These are phyloP conservation scores for Vigna reflexopilosa DNA, from an alignment of 306 rosid species.

Conservation along the genomic window DNA sequence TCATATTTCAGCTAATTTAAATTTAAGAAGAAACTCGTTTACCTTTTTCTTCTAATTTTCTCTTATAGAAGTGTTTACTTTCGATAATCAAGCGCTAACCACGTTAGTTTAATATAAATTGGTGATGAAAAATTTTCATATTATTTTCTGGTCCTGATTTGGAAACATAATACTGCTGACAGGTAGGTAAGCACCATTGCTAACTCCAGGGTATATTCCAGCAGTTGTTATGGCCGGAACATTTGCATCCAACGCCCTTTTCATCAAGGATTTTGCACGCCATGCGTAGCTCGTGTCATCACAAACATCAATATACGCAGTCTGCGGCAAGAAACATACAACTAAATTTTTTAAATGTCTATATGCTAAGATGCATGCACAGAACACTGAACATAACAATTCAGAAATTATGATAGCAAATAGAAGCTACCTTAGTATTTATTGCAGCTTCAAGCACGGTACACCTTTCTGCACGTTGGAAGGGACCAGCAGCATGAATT, in stretches of 20 bases:
- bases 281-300: slow-evolving; percentile 74
- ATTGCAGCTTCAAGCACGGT: slow-evolving; percentile 91
- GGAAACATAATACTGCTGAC: slow-evolving; percentile 46
- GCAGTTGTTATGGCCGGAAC: slow-evolving; percentile 89
- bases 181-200: slow-evolving; percentile 69
- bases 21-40: too few species aligned
- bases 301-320: slow-evolving; percentile 90
- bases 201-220: slow-evolving; percentile 96
- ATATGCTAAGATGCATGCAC: not conserved
- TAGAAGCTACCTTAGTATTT: slow-evolving; percentile 61
- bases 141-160: slow-evolving; percentile 11
- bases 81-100: slow-evolving; percentile 1
- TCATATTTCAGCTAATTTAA: too few species aligned
- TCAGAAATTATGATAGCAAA: slow-evolving; percentile 15
- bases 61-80: not conserved
- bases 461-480: slow-evolving; percentile 79
- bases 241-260: slow-evolving; percentile 71
- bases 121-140: slow-evolving; percentile 18
- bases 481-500: slow-evolving; percentile 95
- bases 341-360: not conserved
- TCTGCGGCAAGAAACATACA: slow-evolving; percentile 52
- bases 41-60: too few species aligned
- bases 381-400: not conserved
- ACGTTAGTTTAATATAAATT: slow-evolving; percentile 18
- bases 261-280: slow-evolving; percentile 73